A percentile compares a stretch with the other conserved stretches of the same genome.
These are phyloP conservation scores for Kazachstania africana DNA, from an alignment of 805 yeast genomes.

Conservation along the genomic window DNA sequence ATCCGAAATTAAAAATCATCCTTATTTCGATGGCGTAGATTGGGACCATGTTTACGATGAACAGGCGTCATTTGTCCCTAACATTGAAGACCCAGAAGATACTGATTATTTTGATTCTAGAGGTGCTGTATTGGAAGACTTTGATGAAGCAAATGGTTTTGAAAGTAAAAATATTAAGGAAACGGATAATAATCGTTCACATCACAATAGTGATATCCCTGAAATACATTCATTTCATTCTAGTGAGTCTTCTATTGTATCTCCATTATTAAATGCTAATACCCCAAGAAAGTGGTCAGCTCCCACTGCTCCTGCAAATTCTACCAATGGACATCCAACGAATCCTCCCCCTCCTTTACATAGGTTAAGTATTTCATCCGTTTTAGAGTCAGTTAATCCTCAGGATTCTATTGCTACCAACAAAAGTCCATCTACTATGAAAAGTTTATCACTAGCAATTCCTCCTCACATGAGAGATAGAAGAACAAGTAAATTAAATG, in stretches of 20 bases:
- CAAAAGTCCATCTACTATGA: slow-evolving; percentile 26
- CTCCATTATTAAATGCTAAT: neutral
- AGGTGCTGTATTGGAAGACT: slow-evolving; percentile 60
- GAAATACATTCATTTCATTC: slow-evolving; percentile 1
- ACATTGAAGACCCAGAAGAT: slow-evolving; percentile 63
- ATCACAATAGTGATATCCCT: slow-evolving; percentile 12
- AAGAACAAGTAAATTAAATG: slow-evolving; percentile 61
- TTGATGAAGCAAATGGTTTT: slow-evolving; percentile 17
- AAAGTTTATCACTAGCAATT: slow-evolving; percentile 35
- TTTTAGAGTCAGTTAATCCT: slow-evolving; percentile 17
- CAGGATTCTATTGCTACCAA: slow-evolving; percentile 16
- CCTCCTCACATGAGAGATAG: slow-evolving; percentile 56
- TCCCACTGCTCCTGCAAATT: neutral
- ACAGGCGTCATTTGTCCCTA: slow-evolving; percentile 77
- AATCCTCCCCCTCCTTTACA: slow-evolving; percentile 16
- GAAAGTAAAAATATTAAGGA: slow-evolving; percentile 1
- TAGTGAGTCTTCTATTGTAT: neutral
- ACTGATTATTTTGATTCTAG: slow-evolving; percentile 87
- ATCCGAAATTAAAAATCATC: slow-evolving; percentile 66
- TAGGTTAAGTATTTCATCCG: slow-evolving; percentile 21
- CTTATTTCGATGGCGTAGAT: slow-evolving; percentile 57
- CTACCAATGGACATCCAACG: neutral
- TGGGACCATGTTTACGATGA: slow-evolving; percentile 67
- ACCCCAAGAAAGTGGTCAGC: slow-evolving; percentile 5
- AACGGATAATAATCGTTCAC: slow-evolving; percentile 1